Evolutionary conservation across 2,329 filamentous ascomycete genomes (phyloP).

Genomic region (Pleoardoris graminearum): DNA sequence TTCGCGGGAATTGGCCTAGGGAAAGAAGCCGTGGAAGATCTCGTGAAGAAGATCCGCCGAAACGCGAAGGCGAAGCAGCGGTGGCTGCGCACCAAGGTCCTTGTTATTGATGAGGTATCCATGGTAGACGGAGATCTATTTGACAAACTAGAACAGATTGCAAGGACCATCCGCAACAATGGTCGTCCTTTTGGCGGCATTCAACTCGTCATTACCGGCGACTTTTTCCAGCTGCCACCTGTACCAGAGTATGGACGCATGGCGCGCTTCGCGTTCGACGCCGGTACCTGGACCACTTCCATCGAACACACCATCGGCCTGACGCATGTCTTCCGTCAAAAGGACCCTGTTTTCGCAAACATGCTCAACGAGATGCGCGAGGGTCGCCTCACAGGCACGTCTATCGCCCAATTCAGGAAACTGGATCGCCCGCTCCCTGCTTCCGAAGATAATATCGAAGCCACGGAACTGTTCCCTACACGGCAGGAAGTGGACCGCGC

Average conservation of each 20-base stretch:
- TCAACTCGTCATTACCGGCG: slow-evolving; percentile 91
- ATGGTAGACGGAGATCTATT: slow-evolving; percentile 99
- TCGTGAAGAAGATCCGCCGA: slow-evolving; percentile 87
- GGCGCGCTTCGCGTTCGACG: slow-evolving; percentile 91
- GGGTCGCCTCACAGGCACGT: slow-evolving; percentile 75
- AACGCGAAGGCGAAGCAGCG: slow-evolving; percentile 86
- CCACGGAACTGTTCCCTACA: slow-evolving; percentile 93
- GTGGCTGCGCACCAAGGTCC: slow-evolving; percentile 84
- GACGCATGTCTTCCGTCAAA: slow-evolving; percentile 95
- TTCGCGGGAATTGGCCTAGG: slow-evolving; percentile 94
- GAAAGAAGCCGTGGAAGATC: slow-evolving; percentile 77
- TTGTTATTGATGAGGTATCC: slow-evolving; percentile 93
- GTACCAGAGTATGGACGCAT: slow-evolving; percentile 77
- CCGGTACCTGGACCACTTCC: slow-evolving; percentile 85
- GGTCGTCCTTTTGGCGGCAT: slow-evolving; percentile 94
- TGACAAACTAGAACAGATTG: slow-evolving; percentile 91
- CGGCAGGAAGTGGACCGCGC: slow-evolving; percentile 86
- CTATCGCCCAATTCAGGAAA: slow-evolving; percentile 74
- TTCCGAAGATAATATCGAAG: slow-evolving; percentile 73
- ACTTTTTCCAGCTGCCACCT: slow-evolving; percentile 96
- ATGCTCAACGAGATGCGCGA: slow-evolving; percentile 99
- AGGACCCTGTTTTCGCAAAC: slow-evolving; percentile 81
- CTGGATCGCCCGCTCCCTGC: slow-evolving; percentile 67
- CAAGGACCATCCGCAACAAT: slow-evolving; percentile 83
- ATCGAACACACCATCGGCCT: slow-evolving; percentile 95